These are phyloP conservation scores for Lepidium didymum DNA, from an alignment of 345 rosid species.

Conservation along the genomic window DNA sequence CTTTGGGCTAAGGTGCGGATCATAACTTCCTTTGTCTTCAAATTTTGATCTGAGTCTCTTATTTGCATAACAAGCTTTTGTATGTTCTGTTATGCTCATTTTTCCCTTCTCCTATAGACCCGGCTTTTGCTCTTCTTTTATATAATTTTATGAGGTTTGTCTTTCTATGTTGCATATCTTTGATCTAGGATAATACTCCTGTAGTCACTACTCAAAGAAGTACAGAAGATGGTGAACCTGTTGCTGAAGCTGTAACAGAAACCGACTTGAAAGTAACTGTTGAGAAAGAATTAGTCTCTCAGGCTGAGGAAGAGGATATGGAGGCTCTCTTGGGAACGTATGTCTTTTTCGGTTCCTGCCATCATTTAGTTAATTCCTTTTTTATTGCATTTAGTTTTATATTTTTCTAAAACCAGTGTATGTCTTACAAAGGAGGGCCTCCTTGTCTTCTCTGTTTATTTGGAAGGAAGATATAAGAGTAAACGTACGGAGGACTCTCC, in stretches of 20 bases:
- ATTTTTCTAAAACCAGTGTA: neutral
- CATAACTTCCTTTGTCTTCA: constrained; percentile 18
- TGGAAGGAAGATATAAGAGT: constrained; percentile 5
- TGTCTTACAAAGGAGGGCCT: neutral
- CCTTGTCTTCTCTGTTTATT: neutral
- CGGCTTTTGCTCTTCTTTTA: neutral
- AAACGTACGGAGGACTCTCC: neutral
- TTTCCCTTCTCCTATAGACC: neutral
- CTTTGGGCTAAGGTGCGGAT: constrained; percentile 90
- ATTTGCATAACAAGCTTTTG: neutral
- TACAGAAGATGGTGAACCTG: constrained; percentile 66
- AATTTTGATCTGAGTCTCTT: neutral
- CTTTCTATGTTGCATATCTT: constrained; percentile 8
- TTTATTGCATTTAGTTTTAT: neutral
- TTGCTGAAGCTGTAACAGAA: constrained; percentile 52
- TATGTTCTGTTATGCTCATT: constrained; percentile 6
- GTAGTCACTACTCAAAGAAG: constrained; percentile 51
- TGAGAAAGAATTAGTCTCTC: constrained; percentile 93
- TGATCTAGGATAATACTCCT: constrained; percentile 78
- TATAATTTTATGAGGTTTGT: neutral
- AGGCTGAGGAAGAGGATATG: constrained; percentile 99
- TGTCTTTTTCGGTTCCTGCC: constrained; percentile 24
- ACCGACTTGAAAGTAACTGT: constrained; percentile 80
- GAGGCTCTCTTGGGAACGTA: constrained; percentile 97
- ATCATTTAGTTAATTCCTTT: neutral